Percentiles rank a stretch among this genome's conserved stretches.
Conservation (phyloP, 2,329 filamentous ascomycete species). For the Plectosphaerella sp. region DNA sequence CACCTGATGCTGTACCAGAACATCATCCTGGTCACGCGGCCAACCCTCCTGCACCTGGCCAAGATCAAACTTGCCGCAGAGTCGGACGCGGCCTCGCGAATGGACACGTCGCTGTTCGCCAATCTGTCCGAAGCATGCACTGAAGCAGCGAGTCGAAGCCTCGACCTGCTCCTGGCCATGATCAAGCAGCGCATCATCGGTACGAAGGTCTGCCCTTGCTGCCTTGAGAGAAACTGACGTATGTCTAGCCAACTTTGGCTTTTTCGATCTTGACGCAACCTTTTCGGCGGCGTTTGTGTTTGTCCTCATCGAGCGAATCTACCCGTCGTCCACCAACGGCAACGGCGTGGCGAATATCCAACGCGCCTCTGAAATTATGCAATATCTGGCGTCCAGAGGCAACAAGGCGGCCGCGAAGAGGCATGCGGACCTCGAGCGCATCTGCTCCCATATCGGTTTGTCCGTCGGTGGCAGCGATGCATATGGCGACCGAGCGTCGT, state of each 20-base stretch:
- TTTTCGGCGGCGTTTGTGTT: constrained; percentile 11
- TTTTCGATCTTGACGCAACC: constrained; percentile 10
- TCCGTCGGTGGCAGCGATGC: background rate
- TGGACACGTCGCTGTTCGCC: constrained; percentile 1
- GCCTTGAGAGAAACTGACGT: background rate
- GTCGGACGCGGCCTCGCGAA: background rate
- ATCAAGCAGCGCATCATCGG: background rate
- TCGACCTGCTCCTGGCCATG: constrained; percentile 3
- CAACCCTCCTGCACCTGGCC: constrained; percentile 7
- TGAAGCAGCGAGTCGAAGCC: constrained; percentile 5
- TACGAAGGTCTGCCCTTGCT: background rate
- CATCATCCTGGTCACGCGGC: constrained; percentile 7
- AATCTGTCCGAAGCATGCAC: constrained; percentile 6
- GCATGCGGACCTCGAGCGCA: constrained; percentile 4
- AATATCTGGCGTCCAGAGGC: constrained; percentile 2
- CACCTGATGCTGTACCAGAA: background rate
- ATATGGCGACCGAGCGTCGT: background rate
- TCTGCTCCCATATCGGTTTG: constrained; percentile 2
- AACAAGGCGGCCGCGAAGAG: constrained; percentile 3
- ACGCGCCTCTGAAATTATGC: background rate
- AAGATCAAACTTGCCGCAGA: constrained; percentile 8
- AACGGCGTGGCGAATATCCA: constrained; percentile 1
- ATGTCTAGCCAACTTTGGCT: constrained; percentile 6
- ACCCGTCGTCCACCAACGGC: background rate
- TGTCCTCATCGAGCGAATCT: constrained; percentile 6